Evolutionary conservation across 2,329 filamentous ascomycete genomes (phyloP).

Genomic region (Pestalotiopsis sp.): DNA sequence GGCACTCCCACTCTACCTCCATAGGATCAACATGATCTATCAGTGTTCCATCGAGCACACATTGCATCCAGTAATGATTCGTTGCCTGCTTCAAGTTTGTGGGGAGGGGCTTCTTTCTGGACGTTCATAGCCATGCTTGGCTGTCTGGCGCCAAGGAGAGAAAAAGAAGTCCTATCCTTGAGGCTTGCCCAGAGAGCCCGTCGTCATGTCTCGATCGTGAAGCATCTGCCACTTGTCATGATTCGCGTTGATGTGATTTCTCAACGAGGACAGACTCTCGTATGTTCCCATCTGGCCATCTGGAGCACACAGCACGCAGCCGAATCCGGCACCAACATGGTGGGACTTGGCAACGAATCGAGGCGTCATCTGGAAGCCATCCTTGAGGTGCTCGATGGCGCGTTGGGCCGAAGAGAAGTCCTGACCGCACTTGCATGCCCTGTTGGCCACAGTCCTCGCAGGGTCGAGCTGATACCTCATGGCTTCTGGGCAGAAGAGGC

Average conservation of each 20-base stretch:
- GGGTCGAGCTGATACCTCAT: slow-evolving; percentile 41
- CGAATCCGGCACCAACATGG: slow-evolving; percentile 14
- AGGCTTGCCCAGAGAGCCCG: slow-evolving; percentile 9
- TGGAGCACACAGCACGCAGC: slow-evolving; percentile 41
- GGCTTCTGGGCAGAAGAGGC: slow-evolving; percentile 37
- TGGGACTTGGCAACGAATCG: slow-evolving; percentile 45
- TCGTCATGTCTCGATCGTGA: slow-evolving; percentile 38
- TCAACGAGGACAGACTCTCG: slow-evolving; percentile 30
- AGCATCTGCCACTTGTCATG: slow-evolving; percentile 47
- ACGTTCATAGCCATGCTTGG: neutral
- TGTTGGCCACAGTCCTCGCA: slow-evolving; percentile 28
- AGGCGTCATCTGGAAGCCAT: slow-evolving; percentile 40
- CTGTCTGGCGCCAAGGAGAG: neutral
- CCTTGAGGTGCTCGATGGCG: slow-evolving; percentile 31
- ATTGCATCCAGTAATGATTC: no score
- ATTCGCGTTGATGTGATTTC: slow-evolving; percentile 36
- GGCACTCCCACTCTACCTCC: no score
- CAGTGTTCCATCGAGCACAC: no score
- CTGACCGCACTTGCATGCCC: slow-evolving; percentile 37
- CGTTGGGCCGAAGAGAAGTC: slow-evolving; percentile 28
- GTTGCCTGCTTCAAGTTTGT: no score
- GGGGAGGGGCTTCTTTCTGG: no score
- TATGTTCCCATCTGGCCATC: slow-evolving; percentile 37
- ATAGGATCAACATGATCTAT: no score
- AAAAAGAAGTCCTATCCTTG: neutral